Evolutionary conservation across 306 rosid genomes (phyloP).

Genomic region (Mucuna pruriens): DNA sequence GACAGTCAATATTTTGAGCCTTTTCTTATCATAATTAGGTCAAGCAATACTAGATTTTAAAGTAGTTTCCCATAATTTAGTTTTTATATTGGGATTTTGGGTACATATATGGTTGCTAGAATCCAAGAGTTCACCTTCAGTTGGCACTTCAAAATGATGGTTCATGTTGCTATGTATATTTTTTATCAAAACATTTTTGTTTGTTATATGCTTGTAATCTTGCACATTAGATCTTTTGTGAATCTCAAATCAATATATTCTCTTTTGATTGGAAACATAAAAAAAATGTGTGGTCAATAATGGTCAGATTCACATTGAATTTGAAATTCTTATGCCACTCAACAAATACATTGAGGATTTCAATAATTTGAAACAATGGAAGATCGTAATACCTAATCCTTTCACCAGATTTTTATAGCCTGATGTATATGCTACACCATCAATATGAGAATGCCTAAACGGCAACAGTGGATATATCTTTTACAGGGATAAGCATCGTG

Average conservation of each 20-base stretch:
- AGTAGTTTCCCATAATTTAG: not conserved
- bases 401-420: not conserved
- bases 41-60: not conserved
- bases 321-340: constrained; percentile 20
- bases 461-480: not conserved
- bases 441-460: not conserved
- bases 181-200: constrained; percentile 2
- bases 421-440: not conserved
- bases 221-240: not conserved
- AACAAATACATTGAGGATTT: not conserved
- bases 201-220: not conserved
- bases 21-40: not conserved
- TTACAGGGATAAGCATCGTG: not conserved
- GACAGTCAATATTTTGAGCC: not conserved
- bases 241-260: not conserved
- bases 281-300: not conserved
- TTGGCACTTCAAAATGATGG: not conserved
- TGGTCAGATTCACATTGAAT: constrained; percentile 14
- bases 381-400: not conserved
- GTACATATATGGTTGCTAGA: not conserved
- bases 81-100: no score
- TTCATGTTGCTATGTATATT: not conserved
- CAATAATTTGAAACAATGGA: constrained; percentile 21
- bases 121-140: constrained; percentile 10
- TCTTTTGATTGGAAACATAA: not conserved